Evolutionary conservation across 352 stramenopile species (phyloP), one percentile per base, ranked within the genome.

Genomic region (Pythium scleroteichum): DNA sequence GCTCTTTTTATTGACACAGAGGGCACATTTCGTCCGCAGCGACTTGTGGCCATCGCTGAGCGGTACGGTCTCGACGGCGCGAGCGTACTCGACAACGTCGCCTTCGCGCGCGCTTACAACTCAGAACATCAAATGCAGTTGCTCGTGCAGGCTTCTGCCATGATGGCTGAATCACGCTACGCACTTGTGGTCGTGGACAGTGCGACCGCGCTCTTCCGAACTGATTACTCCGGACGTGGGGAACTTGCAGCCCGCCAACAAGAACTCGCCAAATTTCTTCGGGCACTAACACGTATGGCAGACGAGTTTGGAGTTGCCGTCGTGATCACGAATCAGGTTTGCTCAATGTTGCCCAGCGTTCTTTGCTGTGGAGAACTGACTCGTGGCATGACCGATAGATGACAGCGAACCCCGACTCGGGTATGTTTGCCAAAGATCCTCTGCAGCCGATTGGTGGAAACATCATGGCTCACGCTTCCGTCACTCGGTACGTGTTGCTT

Each of bases 1-100:
- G 96, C 96, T 19, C 96, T 99, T 50, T 99, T 95, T 72, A 99
- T 99, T 64, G 98, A 99, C 72, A 99, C 98, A 3, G 98, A 99
- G 81, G 97, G 97, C 39, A 99, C 96, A 0, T 99, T 99, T 69
- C 94, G 98, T 48, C 97, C 97, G 4, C 80, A 99, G 67, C 86
- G 96, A 53, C 78, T 99, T 29, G 87, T 98, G 38, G 88, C 90
- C 4, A 99, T 99, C 78, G 97, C 97, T 13, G 96, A 99, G 76
- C 85, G 98, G 41, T 99, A 99, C 73, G 96, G 96, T 14, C 82
- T 99, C 19, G 96, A 99, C 72, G 85, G 79, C 32, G 91, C 97
- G 26, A 96, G 95, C 20, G 96, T 99, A 16, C 79, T 99, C 41
- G 97, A 99, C 57, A 99, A 99, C 79, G 96, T 99, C 16, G 96